phyloP scores from a whole-genome alignment of 73 alveolate species.

The Uronychia setigera region DNA sequence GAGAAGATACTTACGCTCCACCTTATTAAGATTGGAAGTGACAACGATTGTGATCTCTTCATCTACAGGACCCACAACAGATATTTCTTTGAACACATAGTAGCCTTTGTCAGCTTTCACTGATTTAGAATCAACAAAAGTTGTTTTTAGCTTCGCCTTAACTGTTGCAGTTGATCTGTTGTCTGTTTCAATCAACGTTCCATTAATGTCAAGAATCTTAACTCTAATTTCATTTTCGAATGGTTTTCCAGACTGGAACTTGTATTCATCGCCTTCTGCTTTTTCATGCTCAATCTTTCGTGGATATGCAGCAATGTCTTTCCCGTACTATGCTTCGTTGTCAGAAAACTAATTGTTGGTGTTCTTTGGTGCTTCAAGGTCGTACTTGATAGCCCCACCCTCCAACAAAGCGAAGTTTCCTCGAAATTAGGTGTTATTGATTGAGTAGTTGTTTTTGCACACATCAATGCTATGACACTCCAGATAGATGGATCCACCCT shows the following conservation, averaged over 20 bases:
- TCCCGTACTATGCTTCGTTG: slow-evolving; percentile 49
- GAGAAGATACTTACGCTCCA: background rate
- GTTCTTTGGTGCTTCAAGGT: slow-evolving; percentile 29
- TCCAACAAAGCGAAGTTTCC: slow-evolving; percentile 29
- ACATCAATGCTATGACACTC: background rate
- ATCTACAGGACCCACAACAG: background rate
- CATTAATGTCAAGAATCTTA: background rate
- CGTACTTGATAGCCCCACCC: slow-evolving; percentile 60
- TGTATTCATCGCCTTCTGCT: background rate
- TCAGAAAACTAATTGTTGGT: background rate
- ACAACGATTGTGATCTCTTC: background rate
- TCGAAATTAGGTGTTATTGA: background rate
- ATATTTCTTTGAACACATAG: no score
- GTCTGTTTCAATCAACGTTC: background rate
- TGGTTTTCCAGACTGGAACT: background rate
- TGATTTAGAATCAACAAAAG: background rate
- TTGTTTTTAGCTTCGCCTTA: background rate
- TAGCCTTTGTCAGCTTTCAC: background rate
- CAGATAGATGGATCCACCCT: background rate
- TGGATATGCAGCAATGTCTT: slow-evolving; percentile 36
- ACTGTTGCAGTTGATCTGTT: background rate
- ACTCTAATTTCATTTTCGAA: background rate
- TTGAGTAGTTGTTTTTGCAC: background rate
- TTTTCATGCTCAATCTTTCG: background rate
- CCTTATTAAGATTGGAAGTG: background rate